Evolutionary conservation across 2,329 filamentous ascomycete species (phyloP).

Genomic region (Botryotinia narcissicola): DNA sequence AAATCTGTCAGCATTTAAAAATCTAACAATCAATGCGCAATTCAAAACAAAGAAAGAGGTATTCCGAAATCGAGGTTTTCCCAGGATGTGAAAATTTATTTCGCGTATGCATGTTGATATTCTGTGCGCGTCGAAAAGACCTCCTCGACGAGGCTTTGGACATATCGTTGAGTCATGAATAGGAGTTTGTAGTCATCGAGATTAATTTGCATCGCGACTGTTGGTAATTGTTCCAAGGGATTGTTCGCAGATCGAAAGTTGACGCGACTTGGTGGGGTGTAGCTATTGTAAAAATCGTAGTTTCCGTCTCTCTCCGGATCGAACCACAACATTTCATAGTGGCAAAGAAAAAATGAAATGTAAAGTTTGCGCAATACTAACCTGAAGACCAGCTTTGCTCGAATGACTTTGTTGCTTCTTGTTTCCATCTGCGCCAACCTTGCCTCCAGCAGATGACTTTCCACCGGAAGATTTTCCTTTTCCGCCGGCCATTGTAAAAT

Average conservation of each 20-base stretch:
- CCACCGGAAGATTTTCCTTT: conserved; percentile 41
- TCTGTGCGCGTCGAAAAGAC: conserved; percentile 28
- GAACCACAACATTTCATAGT: background rate
- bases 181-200: background rate
- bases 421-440: conserved; percentile 38
- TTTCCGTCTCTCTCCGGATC: conserved; percentile 11
- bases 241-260: conserved; percentile 23
- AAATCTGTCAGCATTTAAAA: conserved; percentile 37
- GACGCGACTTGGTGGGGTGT: conserved; percentile 37
- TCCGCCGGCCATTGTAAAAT: conserved; percentile 38
- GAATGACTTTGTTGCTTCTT: conserved; percentile 42
- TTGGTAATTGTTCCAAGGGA: background rate
- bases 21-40: background rate
- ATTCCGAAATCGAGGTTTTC: background rate
- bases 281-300: conserved; percentile 22
- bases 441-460: conserved; percentile 42
- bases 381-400: conserved; percentile 41
- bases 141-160: background rate
- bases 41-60: background rate
- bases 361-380: conserved; percentile 31
- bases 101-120: conserved; percentile 24
- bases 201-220: background rate
- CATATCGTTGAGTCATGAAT: background rate
- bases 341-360: background rate
- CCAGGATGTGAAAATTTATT: conserved; percentile 16